Base-by-base conservation (phyloP, 805 yeast species). In the Sugiyamaella smithiae region DNA sequence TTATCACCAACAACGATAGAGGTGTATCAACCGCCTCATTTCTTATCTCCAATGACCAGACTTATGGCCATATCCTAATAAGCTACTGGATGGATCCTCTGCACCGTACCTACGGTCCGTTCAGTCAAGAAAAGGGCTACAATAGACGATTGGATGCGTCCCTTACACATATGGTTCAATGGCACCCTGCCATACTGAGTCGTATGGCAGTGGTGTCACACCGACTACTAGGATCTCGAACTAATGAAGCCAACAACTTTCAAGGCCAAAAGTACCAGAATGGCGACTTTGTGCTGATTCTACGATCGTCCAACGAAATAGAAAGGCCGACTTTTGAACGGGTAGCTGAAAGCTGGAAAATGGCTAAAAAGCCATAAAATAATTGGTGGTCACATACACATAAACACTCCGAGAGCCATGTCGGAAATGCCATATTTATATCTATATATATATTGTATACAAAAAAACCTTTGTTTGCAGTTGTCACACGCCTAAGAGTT, bases 111-210 rank as follows among this genome's bases (percentile, higher is more conserved):
- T 88, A 85, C 67, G 62, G 60, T 33, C 76, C 77, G 50, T 86
- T 87, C 67, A 76, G 77, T 11, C 65, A 72, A 77, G 62, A 67
- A 75, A 51, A 49, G 40, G 57, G 53, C 31, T 8, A 72, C 79
- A 45, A 77, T 52, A 42, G 55, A 57, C 76, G 76, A 46, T 83
- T 70, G 32, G 61, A 59, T 36, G 62, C 68, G 6, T 89, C 93
- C 1, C 62, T 91, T 33, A 77, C 88, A 8, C 98, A 93, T 63
- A 73, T 89, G 45, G 73, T 90, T 57, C 97, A 89, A 67, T 93
- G 98, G 99, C 99, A 91, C 64, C 96, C 97, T 6, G 80, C 78
- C 25, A 68, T 86, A 19, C 72, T 93, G 57, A 76, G 85, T 48
- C 84, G 81, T 58, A 74, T 93, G 2, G 84, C 88, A 0, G 64